Conservation (phyloP, 768 basidiomycete species). For the Termitomyces bulborhizus region DNA sequence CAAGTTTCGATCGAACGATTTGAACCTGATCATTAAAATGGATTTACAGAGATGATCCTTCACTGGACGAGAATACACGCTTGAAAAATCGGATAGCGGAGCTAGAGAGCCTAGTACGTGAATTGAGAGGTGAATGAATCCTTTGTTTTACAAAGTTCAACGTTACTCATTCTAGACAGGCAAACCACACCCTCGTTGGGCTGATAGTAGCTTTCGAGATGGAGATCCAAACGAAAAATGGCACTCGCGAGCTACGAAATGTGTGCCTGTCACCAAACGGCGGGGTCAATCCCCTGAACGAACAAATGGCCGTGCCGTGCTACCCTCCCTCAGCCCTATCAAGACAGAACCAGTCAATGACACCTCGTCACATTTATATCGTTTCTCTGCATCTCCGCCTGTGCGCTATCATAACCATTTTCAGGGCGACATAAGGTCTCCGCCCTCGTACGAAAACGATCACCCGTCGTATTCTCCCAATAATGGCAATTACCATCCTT, state of each 20-base stretch:
- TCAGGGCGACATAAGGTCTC: slow-evolving; percentile 37
- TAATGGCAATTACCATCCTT: slow-evolving; percentile 14
- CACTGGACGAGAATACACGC: slow-evolving; percentile 81
- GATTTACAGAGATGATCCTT: slow-evolving; percentile 68
- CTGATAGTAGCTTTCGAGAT: slow-evolving; percentile 71
- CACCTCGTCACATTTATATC: slow-evolving; percentile 50
- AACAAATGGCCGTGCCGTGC: slow-evolving; percentile 32
- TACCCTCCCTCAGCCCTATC: slow-evolving; percentile 52
- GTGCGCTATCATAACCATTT: slow-evolving; percentile 49
- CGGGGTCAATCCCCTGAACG: slow-evolving; percentile 29
- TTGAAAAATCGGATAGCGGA: slow-evolving; percentile 87
- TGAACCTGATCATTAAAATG: neutral
- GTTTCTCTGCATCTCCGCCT: slow-evolving; percentile 60
- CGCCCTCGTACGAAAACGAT: slow-evolving; percentile 31
- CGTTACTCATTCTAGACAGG: slow-evolving; percentile 34
- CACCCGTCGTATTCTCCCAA: slow-evolving; percentile 21
- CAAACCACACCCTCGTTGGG: slow-evolving; percentile 86
- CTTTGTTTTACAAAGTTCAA: slow-evolving; percentile 3
- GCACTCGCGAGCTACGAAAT: slow-evolving; percentile 79
- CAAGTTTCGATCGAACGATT: slow-evolving; percentile 21
- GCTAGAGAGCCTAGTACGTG: slow-evolving; percentile 86
- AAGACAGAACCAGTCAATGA: slow-evolving; percentile 60
- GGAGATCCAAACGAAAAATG: slow-evolving; percentile 81
- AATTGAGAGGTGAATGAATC: slow-evolving; percentile 58
- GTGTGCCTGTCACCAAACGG: slow-evolving; percentile 39